These are phyloP conservation scores for Lagenidium sp. DNA, from an alignment of 352 stramenopile genomes.

Conservation along the genomic window DNA sequence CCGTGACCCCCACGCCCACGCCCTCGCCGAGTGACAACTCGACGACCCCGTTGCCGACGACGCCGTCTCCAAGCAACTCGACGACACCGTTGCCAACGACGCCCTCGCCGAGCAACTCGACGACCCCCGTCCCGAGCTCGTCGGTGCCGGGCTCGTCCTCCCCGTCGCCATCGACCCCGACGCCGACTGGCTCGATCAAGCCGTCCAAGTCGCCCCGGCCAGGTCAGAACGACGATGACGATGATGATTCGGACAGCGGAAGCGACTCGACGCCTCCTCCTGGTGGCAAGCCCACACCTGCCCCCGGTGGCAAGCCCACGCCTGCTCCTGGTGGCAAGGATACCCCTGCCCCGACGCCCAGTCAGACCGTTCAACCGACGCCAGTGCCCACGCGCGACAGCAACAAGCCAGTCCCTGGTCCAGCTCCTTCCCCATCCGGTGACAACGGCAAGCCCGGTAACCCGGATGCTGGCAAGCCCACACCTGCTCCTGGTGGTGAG, in stretches of 20 bases:
- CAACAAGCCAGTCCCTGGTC: background rate
- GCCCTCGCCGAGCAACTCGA: background rate
- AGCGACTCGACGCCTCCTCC: background rate
- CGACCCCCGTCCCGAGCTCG: background rate
- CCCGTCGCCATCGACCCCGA: background rate
- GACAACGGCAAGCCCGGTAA: background rate
- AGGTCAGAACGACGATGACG: conserved; percentile 1
- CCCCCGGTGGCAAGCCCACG: background rate
- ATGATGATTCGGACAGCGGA: conserved; percentile 1
- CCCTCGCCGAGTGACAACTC: background rate
- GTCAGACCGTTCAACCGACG: background rate
- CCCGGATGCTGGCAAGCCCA: no score
- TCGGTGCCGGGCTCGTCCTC: background rate
- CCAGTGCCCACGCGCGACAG: background rate
- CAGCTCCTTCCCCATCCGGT: background rate
- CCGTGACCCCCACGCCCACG: background rate
- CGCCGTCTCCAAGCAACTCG: background rate
- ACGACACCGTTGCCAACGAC: conserved; percentile 1
- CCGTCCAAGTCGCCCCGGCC: background rate
- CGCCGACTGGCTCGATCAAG: background rate
- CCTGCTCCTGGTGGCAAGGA: background rate
- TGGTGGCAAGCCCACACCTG: background rate
- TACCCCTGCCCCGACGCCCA: background rate
- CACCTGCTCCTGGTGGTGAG: background rate
- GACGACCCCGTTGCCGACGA: background rate